Evolutionary conservation across 1,284 basidiomycete genomes (phyloP).

Genomic region (Fomitopsis schrenkii): DNA sequence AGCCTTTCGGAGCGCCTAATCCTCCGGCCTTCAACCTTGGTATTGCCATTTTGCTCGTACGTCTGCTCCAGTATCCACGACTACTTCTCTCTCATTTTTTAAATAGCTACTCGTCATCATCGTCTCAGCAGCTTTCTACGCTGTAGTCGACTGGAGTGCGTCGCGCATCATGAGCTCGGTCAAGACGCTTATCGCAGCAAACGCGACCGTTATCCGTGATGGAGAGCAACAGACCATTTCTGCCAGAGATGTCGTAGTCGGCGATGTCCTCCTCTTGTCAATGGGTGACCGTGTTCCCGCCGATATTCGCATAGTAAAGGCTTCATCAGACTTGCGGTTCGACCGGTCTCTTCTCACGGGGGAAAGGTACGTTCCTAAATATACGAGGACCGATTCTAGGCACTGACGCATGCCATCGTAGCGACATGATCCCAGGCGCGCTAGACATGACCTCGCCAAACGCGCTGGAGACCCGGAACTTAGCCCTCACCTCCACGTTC

Average conservation of each 20-base stretch:
- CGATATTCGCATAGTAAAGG: conserved; percentile 45
- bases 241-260: conserved; percentile 28
- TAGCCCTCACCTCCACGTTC: conserved; percentile 52
- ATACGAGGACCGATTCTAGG: too few relatives aligned
- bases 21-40: conserved; percentile 45
- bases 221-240: conserved; percentile 28
- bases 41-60: conserved; percentile 43
- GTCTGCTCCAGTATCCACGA: conserved; percentile 34
- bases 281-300: conserved; percentile 44
- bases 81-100: conserved; percentile 44
- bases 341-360: conserved; percentile 67
- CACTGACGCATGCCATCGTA: neutral
- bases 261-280: conserved; percentile 26
- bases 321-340: conserved; percentile 49
- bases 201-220: conserved; percentile 44
- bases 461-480: conserved; percentile 57
- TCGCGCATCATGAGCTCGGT: conserved; percentile 50
- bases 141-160: conserved; percentile 39
- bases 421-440: conserved; percentile 48
- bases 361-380: conserved; percentile 31
- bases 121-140: conserved; percentile 35
- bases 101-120: conserved; percentile 30
- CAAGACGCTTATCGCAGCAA: conserved; percentile 44
- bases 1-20: conserved; percentile 44
- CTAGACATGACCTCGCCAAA: conserved; percentile 51